phyloP scores from a whole-genome alignment of 257 asterid genomes.

The Penstemon barbatus region DNA sequence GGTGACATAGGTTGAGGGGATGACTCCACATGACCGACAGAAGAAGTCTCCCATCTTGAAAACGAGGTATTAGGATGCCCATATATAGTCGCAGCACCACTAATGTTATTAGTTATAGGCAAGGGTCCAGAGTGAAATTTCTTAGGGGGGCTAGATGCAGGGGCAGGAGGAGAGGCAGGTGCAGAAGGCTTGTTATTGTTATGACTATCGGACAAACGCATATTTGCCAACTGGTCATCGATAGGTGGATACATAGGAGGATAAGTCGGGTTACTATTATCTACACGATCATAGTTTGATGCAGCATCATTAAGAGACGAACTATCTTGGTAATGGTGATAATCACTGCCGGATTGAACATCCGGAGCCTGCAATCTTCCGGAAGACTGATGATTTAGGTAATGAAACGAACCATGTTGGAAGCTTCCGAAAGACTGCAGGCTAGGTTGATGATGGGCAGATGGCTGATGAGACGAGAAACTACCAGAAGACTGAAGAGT shows the following conservation, averaged over 20 bases:
- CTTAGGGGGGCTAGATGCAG: slow-evolving; percentile 42
- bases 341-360: slow-evolving; percentile 34
- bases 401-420: slow-evolving; percentile 42
- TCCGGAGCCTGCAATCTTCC: slow-evolving; percentile 47
- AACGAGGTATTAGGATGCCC: slow-evolving; percentile 56
- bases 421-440: slow-evolving; percentile 48
- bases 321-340: slow-evolving; percentile 44
- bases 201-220: slow-evolving; percentile 51
- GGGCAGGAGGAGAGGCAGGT: slow-evolving; percentile 55
- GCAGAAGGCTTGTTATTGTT: slow-evolving; percentile 35
- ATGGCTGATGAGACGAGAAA: slow-evolving; percentile 16
- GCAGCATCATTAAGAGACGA: slow-evolving; percentile 34
- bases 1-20: slow-evolving; percentile 29
- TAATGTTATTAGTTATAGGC: slow-evolving; percentile 37
- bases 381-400: slow-evolving; percentile 50
- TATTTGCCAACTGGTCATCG: slow-evolving; percentile 53
- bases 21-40: slow-evolving; percentile 28
- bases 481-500: slow-evolving; percentile 43
- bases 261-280: slow-evolving; percentile 34
- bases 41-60: slow-evolving; percentile 56
- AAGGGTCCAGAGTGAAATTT: slow-evolving; percentile 61
- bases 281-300: slow-evolving; percentile 33
- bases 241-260: slow-evolving; percentile 72
- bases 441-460: slow-evolving; percentile 35
- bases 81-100: slow-evolving; percentile 42